Conservation (phyloP, 441 rosid species). For the Capsella rubella region DNA sequence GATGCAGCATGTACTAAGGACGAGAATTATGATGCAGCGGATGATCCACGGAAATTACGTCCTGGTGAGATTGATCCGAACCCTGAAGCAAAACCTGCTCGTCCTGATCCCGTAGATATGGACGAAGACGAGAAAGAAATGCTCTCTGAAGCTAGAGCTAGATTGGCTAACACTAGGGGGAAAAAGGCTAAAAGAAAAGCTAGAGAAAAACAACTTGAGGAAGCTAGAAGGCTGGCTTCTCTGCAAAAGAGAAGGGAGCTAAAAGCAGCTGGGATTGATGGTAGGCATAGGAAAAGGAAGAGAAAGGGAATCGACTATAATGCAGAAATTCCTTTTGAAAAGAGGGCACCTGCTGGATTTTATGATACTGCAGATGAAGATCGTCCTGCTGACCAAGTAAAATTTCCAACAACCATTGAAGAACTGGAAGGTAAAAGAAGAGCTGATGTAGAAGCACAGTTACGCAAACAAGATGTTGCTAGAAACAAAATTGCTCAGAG, state of each 20-base stretch:
- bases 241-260: conserved; percentile 95
- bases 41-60: conserved; percentile 92
- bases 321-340: conserved; percentile 97
- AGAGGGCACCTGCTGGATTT: conserved; percentile 94
- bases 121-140: conserved; percentile 99
- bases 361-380: conserved; percentile 93
- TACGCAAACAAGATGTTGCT: conserved; percentile 87
- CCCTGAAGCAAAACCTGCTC: conserved; percentile 98
- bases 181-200: conserved; percentile 98
- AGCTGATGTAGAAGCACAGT: conserved; percentile 84
- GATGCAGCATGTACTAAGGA: conserved; percentile 98
- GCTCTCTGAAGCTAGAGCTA: conserved; percentile 99
- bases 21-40: conserved; percentile 93
- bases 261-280: conserved; percentile 97
- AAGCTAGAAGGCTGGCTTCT: conserved; percentile 99
- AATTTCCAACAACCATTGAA: conserved; percentile 92
- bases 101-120: conserved; percentile 99
- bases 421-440: conserved; percentile 97
- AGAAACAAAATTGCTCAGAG: conserved; percentile 92
- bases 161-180: conserved; percentile 93
- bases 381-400: conserved; percentile 76
- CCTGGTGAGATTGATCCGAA: conserved; percentile 99
- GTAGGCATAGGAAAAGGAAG: conserved; percentile 78
- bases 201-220: conserved; percentile 98
- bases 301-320: conserved; percentile 96